Conservation (phyloP, 805 yeast genomes). For the Lipomyces starkeyi region DNA sequence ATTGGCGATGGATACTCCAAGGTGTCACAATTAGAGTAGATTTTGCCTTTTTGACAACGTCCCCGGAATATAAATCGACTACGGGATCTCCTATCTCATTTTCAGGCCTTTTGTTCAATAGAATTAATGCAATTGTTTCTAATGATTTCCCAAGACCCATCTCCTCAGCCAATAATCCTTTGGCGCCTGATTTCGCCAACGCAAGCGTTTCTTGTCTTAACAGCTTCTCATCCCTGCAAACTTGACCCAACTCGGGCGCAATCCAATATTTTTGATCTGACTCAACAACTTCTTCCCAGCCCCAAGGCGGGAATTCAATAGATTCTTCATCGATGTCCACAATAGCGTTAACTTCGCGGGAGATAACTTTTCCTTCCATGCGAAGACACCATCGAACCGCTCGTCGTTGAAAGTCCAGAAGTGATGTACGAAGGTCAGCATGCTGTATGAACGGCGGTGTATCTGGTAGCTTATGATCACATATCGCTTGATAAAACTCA, state of each 20-base stretch:
- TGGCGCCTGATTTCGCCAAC: conserved; percentile 21
- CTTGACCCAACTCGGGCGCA: conserved; percentile 34
- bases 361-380: conserved; percentile 45
- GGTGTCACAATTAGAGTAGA: conserved; percentile 89
- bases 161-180: conserved; percentile 85
- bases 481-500: conserved; percentile 31
- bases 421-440: conserved; percentile 16
- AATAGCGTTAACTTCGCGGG: conserved; percentile 30
- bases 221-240: conserved; percentile 19
- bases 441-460: conserved; percentile 23
- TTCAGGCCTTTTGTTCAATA: conserved; percentile 62
- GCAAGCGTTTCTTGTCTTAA: conserved; percentile 38
- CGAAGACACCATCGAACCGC: conserved; percentile 49
- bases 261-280: conserved; percentile 28
- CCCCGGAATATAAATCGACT: conserved; percentile 47
- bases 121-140: conserved; percentile 72
- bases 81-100: conserved; percentile 17
- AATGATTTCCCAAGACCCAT: conserved; percentile 98
- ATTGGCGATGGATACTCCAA: conserved; percentile 78
- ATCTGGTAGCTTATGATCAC: conserved; percentile 18
- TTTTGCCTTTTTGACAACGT: conserved; percentile 58
- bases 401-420: conserved; percentile 43
- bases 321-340: conserved; percentile 38
- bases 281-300: conserved; percentile 28
- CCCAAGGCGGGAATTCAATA: conserved; percentile 36